Conservation (phyloP, 2,329 filamentous ascomycete genomes). For the Clonostachys sp. region DNA sequence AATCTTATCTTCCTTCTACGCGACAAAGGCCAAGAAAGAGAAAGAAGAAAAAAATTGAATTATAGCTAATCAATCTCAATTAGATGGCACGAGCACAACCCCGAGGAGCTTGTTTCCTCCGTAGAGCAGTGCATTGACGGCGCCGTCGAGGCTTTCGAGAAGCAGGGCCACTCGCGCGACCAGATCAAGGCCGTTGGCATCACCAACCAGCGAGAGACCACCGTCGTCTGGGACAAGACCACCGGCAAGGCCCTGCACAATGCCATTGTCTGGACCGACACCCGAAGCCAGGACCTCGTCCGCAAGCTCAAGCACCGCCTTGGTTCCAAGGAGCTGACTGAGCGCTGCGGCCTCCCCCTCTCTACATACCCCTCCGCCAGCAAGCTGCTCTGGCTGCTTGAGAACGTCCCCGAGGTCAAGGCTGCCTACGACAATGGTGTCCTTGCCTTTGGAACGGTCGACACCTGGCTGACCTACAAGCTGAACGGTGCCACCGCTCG, state of each 20-base stretch:
- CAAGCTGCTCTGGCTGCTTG: constrained; percentile 74
- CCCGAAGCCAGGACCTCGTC: constrained; percentile 66
- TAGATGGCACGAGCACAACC: constrained; percentile 84
- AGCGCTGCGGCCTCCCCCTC: constrained; percentile 70
- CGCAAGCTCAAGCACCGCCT: constrained; percentile 64
- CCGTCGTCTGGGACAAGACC: constrained; percentile 72
- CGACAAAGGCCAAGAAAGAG: background rate
- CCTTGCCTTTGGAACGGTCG: constrained; percentile 77
- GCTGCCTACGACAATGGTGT: constrained; percentile 67
- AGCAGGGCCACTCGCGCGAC: constrained; percentile 58
- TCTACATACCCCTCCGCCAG: constrained; percentile 79
- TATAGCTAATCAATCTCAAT: background rate
- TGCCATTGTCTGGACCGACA: constrained; percentile 83
- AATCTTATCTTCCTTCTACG: too few species aligned
- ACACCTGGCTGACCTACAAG: constrained; percentile 77
- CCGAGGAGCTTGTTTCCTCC: constrained; percentile 66
- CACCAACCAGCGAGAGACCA: constrained; percentile 81
- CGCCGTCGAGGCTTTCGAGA: constrained; percentile 64
- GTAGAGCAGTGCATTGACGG: constrained; percentile 74
- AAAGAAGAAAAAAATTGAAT: constrained; percentile 21
- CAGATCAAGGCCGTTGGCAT: constrained; percentile 75
- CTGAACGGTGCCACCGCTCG: constrained; percentile 66
- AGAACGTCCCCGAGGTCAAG: constrained; percentile 62
- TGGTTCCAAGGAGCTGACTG: constrained; percentile 61
- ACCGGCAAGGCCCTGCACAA: constrained; percentile 76